Conservation (phyloP, 2,329 filamentous ascomycete species). For the Exophiala calicioides region DNA sequence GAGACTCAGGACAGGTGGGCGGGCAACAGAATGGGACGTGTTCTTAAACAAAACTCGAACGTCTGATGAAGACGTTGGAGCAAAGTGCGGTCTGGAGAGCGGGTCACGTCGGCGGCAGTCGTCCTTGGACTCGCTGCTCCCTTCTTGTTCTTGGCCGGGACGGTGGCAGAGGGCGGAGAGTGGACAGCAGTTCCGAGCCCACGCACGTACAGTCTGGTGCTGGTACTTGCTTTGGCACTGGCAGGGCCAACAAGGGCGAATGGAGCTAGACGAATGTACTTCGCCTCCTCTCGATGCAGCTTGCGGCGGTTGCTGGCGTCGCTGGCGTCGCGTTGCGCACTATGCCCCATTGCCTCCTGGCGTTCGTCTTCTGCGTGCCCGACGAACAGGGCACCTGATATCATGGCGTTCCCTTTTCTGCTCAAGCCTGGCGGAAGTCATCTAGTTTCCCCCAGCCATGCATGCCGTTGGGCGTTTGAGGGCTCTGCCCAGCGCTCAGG, state of each 20-base stretch:
- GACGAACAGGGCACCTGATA: slow-evolving; percentile 17
- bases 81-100: slow-evolving; percentile 27
- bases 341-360: slow-evolving; percentile 5
- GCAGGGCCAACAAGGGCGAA: slow-evolving; percentile 17
- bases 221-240: slow-evolving; percentile 10
- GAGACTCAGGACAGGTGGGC: not conserved
- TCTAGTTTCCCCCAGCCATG: not conserved
- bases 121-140: slow-evolving; percentile 12
- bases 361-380: not conserved
- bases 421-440: not conserved
- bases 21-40: not conserved
- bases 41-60: not conserved
- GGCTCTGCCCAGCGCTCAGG: no score
- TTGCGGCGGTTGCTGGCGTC: slow-evolving; percentile 21
- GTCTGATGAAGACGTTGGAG: no score
- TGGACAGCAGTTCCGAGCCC: slow-evolving; percentile 10
- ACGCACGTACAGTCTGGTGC: no score
- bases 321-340: slow-evolving; percentile 14
- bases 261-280: slow-evolving; percentile 10
- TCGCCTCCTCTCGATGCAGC: slow-evolving; percentile 15
- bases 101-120: slow-evolving; percentile 16
- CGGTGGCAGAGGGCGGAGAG: slow-evolving; percentile 15
- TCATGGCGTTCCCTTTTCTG: slow-evolving; percentile 7
- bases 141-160: slow-evolving; percentile 8
- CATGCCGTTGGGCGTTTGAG: no score